A percentile compares a stretch with the other conserved stretches of the same genome.
Conservation (phyloP, 108 stramenopile genomes). For the Seminavis robusta region DNA sequence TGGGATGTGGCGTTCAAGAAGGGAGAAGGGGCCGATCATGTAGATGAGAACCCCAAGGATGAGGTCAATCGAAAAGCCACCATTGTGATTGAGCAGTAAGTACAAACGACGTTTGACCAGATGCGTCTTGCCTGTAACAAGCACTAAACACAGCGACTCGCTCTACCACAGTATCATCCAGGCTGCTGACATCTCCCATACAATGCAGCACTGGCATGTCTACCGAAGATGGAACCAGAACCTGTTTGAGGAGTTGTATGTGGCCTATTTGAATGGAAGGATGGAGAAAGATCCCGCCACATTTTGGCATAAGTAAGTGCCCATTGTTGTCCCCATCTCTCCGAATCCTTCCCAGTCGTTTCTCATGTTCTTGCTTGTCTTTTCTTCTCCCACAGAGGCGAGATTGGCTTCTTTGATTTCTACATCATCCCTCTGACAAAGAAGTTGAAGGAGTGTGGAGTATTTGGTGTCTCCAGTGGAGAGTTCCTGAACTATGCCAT, state of each 20-base stretch:
- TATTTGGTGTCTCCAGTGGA: conserved; percentile 27
- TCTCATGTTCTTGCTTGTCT: no score
- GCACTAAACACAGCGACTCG: no score
- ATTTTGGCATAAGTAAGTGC: conserved; percentile 18
- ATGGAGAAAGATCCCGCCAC: conserved; percentile 3
- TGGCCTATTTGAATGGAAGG: conserved; percentile 16
- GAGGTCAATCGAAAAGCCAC: conserved; percentile 20
- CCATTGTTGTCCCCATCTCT: neutral
- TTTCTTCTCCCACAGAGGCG: no score
- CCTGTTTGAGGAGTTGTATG: conserved; percentile 22
- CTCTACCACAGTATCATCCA: no score
- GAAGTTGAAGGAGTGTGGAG: conserved; percentile 36
- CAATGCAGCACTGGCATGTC: no score
- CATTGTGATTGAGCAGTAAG: conserved; percentile 27
- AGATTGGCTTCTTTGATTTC: conserved; percentile 39
- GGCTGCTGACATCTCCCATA: no score
- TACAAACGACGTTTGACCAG: no score
- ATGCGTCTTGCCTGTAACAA: no score
- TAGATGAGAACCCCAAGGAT: conserved; percentile 1
- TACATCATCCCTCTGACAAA: conserved; percentile 41
- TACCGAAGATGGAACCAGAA: conserved; percentile 34
- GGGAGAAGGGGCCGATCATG: neutral
- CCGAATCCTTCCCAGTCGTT: no score
- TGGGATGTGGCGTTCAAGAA: conserved; percentile 16
- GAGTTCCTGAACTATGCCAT: conserved; percentile 19